These are phyloP conservation scores for Naganishia onofrii DNA, from an alignment of 768 basidiomycete species.

Conservation along the genomic window DNA sequence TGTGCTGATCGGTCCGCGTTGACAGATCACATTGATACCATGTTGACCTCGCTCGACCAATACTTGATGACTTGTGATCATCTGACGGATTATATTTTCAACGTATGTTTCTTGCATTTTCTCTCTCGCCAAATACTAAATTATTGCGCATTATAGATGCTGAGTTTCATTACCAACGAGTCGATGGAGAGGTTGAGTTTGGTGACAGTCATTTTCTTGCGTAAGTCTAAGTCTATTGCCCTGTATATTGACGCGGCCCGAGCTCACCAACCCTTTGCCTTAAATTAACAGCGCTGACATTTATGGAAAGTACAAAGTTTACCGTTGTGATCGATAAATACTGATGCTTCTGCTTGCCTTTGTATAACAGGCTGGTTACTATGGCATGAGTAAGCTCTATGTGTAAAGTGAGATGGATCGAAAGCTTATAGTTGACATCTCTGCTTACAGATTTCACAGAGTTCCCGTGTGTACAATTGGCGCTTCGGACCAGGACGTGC, in stretches of 20 bases:
- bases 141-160: constrained; percentile 35
- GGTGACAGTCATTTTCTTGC: constrained; percentile 52
- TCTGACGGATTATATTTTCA: constrained; percentile 50
- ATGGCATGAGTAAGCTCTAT: constrained; percentile 23
- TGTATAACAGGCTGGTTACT: constrained; percentile 23
- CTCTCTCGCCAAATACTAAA: not conserved
- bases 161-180: constrained; percentile 49
- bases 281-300: constrained; percentile 37
- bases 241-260: not conserved
- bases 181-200: constrained; percentile 52
- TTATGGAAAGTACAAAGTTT: constrained; percentile 35
- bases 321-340: not conserved
- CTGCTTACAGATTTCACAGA: not conserved
- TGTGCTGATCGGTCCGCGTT: not conserved
- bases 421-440: not conserved
- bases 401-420: not conserved
- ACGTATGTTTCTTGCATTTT: constrained; percentile 36
- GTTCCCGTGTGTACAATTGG: constrained; percentile 1
- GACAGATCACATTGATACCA: constrained; percentile 48
- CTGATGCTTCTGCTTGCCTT: not conserved
- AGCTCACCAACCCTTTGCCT: constrained; percentile 28
- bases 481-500: too few relatives aligned
- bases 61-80: constrained; percentile 49
- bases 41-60: constrained; percentile 45
- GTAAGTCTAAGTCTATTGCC: constrained; percentile 41